Evolutionary conservation across 352 stramenopile species (phyloP), one percentile per base, ranked within the genome.

Genomic region (Phytophthora sp.): DNA sequence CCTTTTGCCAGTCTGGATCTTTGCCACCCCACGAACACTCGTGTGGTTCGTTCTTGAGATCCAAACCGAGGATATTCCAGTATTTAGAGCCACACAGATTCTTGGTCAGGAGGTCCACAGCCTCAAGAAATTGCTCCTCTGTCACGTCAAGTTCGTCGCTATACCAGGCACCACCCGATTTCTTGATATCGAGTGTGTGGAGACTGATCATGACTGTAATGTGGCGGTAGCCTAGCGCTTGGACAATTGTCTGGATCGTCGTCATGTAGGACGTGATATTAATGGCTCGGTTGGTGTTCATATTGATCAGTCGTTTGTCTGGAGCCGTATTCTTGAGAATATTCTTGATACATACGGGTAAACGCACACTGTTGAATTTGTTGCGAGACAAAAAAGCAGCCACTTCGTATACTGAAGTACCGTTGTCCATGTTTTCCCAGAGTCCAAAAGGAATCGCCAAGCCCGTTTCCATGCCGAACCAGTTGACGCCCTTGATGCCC

Each of bases 391-490:
- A 50, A 64, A 89, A 90, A 0, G 71, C 75, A 1, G 82, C 77
- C 44, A 90, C 61, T 42, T 90, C 76, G 39, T 90, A 90, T 60
- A 77, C 84, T 0, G 85, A 92, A 0, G 85, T 93, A 47, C 82
- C 85, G 29, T 91, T 93, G 9, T 86, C 57, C 44, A 63, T 73
- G 64, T 93, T 93, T 46, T 89, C 78, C 85, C 85, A 93, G 4
- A 93, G 47, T 4, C 85, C 85, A 29, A 93, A 86, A 0, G 85
- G 85, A 16, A 73, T 86, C 0, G 46, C 61, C 3, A 57, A 21
- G 58, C 81, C 55, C 41, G 82, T 90, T 63, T 90, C 82, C 82
- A 90, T 90, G 29, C 82, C 82, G 63, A 89, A 90, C 81, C 82
- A 90, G 56, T 90, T 90, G 57, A 86, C 71, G 5, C 82, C 82